Base-by-base conservation (phyloP, 345 rosid species). In the Populus davidiana region DNA sequence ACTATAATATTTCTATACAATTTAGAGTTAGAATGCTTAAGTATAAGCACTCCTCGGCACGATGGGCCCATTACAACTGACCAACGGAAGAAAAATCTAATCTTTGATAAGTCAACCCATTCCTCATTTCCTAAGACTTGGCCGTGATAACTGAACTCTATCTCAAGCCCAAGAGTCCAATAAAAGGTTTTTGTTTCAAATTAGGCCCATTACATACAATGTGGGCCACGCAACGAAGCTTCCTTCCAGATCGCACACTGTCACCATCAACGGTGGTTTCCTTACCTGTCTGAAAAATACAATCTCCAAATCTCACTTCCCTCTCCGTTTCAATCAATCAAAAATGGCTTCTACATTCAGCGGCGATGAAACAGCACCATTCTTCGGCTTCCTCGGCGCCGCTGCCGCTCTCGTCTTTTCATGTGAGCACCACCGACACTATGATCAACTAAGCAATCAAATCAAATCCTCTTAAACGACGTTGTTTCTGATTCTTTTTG, bases 321-420 rank as follows among this genome's bases (percentile, higher is more conserved):
- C 29, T 61, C 70, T 43, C 72, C 4, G 10, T 70, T 33, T 7
- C 27, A 11, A 16, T 18, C 54, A 21, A 1, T 38, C 29, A 16
- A 62, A 14, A n/a, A 75, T 75, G 78, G 63, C 35, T 11, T 79
- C 90, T 39, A 23, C 72, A 8, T 85, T 87, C 79, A 85, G 84
- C 78, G 90, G 89, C 56, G 89, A 87, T 76, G 89, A 85, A 75
- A 79, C 89, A 14, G 89, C 85, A 0, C 83, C 82, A 1, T 84
- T 86, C 81, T 81, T 84, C 63, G 87, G 89, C 77, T 86, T 86
- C 80, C 89, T 86, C n/a, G 86, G 89, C 29, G 85, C 86, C 9
- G 86, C 86, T 1, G 84, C 88, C 0, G 88, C 86, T 29, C 88
- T 86, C 18, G 86, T 86, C 35, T 83, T 82, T 80, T 82, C 85